Evolutionary conservation across 2,329 filamentous ascomycete genomes (phyloP), one percentile per base, ranked within the genome.

Genomic region (Chrysosporium queenslandicum): DNA sequence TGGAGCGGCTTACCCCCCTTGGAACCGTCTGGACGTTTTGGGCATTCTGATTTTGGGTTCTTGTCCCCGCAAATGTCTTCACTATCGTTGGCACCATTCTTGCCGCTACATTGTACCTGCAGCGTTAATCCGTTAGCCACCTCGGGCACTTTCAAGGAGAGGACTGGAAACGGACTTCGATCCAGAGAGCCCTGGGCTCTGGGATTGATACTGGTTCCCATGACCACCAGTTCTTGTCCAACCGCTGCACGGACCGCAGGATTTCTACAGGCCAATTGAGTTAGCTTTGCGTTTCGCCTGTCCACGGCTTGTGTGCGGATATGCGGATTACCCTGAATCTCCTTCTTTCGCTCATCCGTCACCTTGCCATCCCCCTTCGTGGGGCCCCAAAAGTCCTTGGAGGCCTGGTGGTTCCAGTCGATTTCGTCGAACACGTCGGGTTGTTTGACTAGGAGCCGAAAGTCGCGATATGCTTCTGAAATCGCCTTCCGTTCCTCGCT

Each of bases 361-460:
- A 49, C 46, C 11, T 30, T 29, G 21, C 46, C 46, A 30, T 49
- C 46, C 3, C 46, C 46, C 23, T 49, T 41, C 6, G 30, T 36
- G 2, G 46, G 46, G 23, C 46, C 46, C 46, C 46, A 49, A 40
- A 49, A 49, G 7, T 49, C 46, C 23, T 49, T 40, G 46, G 46
- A 34, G 14, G 46, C 46, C 18, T 49, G 46, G n/a, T 49, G 46
- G 23, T 40, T 49, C 46, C 46, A 49, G n/a, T 49, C 46, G 16
- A 49, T 49, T 11, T 30, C 27, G 3, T 20, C 27, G 37, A 49
- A 40, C 6, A 46, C 43, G 30, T 49, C 46, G n/a, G 34, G 11
- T n/a, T 49, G 46, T 16, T 5, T 14, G 11, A 36, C 46, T 14
- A 49, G 41, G 9, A n/a, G 20, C 4, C 41, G 36, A 25, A 49